Percentiles rank a stretch among this genome's conserved stretches.
phyloP scores from a whole-genome alignment of 352 stramenopile genomes.

The Phytophthora constricta region DNA sequence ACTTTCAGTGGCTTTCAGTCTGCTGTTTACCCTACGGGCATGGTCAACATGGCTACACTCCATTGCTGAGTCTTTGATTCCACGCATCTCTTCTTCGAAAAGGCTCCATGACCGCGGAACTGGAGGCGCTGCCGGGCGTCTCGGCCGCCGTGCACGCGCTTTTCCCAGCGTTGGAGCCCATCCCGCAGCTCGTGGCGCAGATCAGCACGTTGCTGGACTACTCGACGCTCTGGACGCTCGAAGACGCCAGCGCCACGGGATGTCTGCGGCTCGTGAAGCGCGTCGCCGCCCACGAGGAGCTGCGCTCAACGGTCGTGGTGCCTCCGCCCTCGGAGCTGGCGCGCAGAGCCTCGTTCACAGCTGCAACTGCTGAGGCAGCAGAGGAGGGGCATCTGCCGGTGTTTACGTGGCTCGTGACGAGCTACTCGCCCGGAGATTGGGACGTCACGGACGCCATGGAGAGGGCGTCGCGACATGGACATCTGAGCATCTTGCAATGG shows the following conservation, averaged over 20 bases:
- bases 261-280: constrained; percentile 36
- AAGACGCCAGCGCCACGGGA: constrained; percentile 34
- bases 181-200: constrained; percentile 32
- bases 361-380: constrained; percentile 20
- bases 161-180: constrained; percentile 31
- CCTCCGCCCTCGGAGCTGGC: constrained; percentile 24
- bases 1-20: too few species aligned
- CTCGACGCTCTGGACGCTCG: constrained; percentile 34
- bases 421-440: constrained; percentile 20
- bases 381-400: constrained; percentile 25
- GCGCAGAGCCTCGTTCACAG: constrained; percentile 23
- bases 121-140: constrained; percentile 22
- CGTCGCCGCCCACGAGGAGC: constrained; percentile 28
- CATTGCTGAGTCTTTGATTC: too few species aligned
- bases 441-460: constrained; percentile 38
- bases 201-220: constrained; percentile 37
- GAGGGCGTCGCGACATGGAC: constrained; percentile 33
- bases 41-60: neutral
- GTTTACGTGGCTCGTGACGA: constrained; percentile 39
- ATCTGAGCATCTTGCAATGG: constrained; percentile 35
- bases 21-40: neutral
- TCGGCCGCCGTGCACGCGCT: constrained; percentile 30
- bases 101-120: constrained; percentile 15
- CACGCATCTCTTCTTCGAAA: constrained; percentile 12
- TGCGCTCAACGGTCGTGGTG: constrained; percentile 14